Conservation (phyloP, 768 basidiomycete genomes). For the Porpolomopsis calyptriformis region DNA sequence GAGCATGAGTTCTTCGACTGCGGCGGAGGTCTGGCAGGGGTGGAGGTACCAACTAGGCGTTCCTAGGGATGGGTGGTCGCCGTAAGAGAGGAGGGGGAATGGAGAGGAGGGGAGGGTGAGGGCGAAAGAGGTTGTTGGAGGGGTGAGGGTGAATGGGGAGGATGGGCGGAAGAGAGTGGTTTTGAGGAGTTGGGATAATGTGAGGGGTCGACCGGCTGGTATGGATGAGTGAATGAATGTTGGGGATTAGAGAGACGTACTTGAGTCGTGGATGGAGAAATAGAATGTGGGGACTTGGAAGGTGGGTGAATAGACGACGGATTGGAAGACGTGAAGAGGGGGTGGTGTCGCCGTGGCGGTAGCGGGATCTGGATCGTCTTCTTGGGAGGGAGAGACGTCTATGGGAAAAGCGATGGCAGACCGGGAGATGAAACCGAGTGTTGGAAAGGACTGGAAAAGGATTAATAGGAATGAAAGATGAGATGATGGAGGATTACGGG, state of each 20-base stretch:
- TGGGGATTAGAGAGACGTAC: slow-evolving; percentile 37
- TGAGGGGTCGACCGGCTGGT: slow-evolving; percentile 55
- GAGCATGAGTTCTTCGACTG: slow-evolving; percentile 57
- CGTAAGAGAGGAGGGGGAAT: slow-evolving; percentile 76
- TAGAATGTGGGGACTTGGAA: slow-evolving; percentile 81
- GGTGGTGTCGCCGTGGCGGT: slow-evolving; percentile 22
- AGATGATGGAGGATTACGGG: slow-evolving; percentile 29
- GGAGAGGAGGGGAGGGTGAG: slow-evolving; percentile 38
- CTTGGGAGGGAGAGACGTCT: slow-evolving; percentile 7
- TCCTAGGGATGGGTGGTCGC: slow-evolving; percentile 74
- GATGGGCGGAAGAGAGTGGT: slow-evolving; percentile 50
- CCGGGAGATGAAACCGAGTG: slow-evolving; percentile 40
- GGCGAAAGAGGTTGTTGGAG: slow-evolving; percentile 36
- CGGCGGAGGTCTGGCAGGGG: slow-evolving; percentile 65
- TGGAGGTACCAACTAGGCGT: slow-evolving; percentile 79
- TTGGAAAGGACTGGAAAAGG: slow-evolving; percentile 22
- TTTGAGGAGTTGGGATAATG: slow-evolving; percentile 42
- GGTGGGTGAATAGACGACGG: slow-evolving; percentile 65
- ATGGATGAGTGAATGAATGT: slow-evolving; percentile 7
- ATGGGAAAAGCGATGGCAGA: slow-evolving; percentile 19
- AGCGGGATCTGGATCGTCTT: slow-evolving; percentile 25
- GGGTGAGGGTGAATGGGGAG: slow-evolving; percentile 31
- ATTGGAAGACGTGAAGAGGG: slow-evolving; percentile 46
- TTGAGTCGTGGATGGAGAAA: slow-evolving; percentile 55
- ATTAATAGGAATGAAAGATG: slow-evolving; percentile 6